Evolutionary conservation across 331 rosid genomes (phyloP).

Genomic region (Prunus yedoensis): DNA sequence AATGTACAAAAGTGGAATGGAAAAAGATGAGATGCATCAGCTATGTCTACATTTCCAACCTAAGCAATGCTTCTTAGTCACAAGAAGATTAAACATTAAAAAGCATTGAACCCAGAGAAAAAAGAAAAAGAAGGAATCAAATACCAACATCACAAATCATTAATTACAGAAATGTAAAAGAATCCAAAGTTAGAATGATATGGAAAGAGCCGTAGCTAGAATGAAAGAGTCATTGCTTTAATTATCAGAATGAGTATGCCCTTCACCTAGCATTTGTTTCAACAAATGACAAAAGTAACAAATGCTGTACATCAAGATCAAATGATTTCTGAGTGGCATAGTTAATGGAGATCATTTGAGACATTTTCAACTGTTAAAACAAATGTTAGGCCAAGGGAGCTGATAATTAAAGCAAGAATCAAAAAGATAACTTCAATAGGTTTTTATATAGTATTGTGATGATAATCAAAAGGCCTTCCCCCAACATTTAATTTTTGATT

Average conservation of each 20-base stretch:
- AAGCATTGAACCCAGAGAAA: too few relatives aligned
- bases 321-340: not conserved
- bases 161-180: too few relatives aligned
- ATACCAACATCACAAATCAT: too few relatives aligned
- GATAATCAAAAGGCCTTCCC: not conserved
- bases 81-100: not conserved
- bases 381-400: not conserved
- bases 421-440: not conserved
- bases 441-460: not conserved
- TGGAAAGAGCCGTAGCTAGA: too few relatives aligned
- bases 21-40: not conserved
- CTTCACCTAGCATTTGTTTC: too few relatives aligned
- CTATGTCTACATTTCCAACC: constrained; percentile 4
- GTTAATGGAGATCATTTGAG: not conserved
- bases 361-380: not conserved
- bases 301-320: too few relatives aligned
- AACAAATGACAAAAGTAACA: too few relatives aligned
- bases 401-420: not conserved
- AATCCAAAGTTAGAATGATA: too few relatives aligned
- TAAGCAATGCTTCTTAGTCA: not conserved
- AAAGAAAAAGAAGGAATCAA: too few relatives aligned
- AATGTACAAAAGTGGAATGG: not conserved
- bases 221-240: too few relatives aligned
- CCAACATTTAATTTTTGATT: not conserved
- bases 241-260: too few relatives aligned